Evolutionary conservation across 1,284 basidiomycete species (phyloP).

Genomic region (Meira nashicola): DNA sequence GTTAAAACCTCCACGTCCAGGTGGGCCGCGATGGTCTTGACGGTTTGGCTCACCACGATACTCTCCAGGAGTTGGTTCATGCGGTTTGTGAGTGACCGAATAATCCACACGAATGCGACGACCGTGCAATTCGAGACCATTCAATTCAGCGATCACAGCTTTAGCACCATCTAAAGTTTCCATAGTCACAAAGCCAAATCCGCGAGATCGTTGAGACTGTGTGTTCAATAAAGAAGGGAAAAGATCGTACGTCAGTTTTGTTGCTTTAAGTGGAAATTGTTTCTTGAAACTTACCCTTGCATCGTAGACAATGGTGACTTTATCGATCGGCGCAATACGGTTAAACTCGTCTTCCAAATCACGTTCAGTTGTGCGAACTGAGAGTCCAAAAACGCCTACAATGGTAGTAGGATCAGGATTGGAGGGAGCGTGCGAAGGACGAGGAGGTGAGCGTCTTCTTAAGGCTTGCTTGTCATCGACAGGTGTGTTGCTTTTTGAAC

Average conservation of each 20-base stretch:
- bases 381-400: slow-evolving; percentile 91
- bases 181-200: slow-evolving; percentile 98
- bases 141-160: slow-evolving; percentile 81
- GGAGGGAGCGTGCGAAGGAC: slow-evolving; percentile 22
- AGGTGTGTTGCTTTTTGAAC: too few species aligned
- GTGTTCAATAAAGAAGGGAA: neutral
- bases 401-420: slow-evolving; percentile 75
- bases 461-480: too few species aligned
- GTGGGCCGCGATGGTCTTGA: slow-evolving; percentile 22
- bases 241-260: neutral
- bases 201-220: slow-evolving; percentile 91
- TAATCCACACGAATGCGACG: slow-evolving; percentile 94
- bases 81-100: slow-evolving; percentile 85
- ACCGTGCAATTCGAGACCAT: slow-evolving; percentile 89
- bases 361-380: slow-evolving; percentile 85
- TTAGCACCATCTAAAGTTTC: slow-evolving; percentile 76
- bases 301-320: slow-evolving; percentile 92
- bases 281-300: slow-evolving; percentile 66
- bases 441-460: neutral
- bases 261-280: too few species aligned
- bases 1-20: slow-evolving; percentile 1
- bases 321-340: slow-evolving; percentile 82
- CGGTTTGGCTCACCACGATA: slow-evolving; percentile 59
- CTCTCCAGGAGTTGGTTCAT: slow-evolving; percentile 92
- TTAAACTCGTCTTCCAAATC: slow-evolving; percentile 91